Base-by-base conservation (phyloP, 805 yeast genomes). In the Pichia insulana region DNA sequence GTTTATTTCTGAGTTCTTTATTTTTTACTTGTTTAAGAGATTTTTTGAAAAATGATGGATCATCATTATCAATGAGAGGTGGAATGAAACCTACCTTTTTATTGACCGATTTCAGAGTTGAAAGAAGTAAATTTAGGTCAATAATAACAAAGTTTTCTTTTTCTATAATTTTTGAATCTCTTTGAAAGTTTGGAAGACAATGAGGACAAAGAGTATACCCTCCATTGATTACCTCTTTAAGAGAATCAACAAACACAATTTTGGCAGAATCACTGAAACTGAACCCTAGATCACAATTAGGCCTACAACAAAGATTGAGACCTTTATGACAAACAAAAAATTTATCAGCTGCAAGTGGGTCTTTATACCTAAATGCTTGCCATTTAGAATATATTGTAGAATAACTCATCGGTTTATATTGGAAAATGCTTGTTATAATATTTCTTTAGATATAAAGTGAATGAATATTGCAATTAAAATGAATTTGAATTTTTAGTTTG, bases 331-430 rank as follows among this genome's bases (percentile, higher is more conserved):
- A 68, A 18, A 76, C 81, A 38, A 66, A 61, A 50, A 80, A 81
- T 20, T 74, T 62, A 34, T 73, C 73, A 0, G 80, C 71, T 11
- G 84, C 80, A 51, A 75, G 76, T 1, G 86, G 83, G 53, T 80
- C 86, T 45, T 72, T 66, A 57, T 75, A 76, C 52, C 76, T 79
- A 57, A 76, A 78, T 1, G 84, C 84, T 40, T 70, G 74, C 80
- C 80, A 74, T 53, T 69, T 76, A 33, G 72, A 58, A 12, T 62
- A 54, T 34, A 71, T 74, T 6, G 71, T 56, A 3, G n/a, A 4
- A 25, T 49, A 50, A 1, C 15, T n/a, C 48, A 47, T 47, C 2
- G 2, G n/a, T 39, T n/a, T 7, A 19, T 13, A 7, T 20, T 4
- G n/a, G 26, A 13, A 22, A n/a, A 26, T 36, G 28, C 11, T 8